These are phyloP conservation scores for Termitomyces sp. DNA, from an alignment of 768 basidiomycete genomes.

Conservation along the genomic window DNA sequence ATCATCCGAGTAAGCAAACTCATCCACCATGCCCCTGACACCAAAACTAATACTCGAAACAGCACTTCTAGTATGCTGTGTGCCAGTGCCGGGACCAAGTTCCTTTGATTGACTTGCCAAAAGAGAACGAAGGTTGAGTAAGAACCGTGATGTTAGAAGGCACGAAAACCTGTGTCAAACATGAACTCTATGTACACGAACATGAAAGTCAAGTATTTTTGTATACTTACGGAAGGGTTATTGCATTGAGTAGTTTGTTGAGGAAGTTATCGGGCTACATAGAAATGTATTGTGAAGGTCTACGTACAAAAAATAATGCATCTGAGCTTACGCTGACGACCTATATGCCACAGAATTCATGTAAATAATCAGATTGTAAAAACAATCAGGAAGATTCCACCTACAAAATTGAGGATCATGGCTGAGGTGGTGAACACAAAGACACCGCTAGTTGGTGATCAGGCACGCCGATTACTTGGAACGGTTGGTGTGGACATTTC, in stretches of 20 bases:
- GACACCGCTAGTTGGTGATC: background rate
- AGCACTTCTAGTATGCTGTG: background rate
- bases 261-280: conserved; percentile 8
- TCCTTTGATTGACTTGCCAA: background rate
- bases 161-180: conserved; percentile 13
- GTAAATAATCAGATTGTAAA: background rate
- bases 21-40: conserved; percentile 5
- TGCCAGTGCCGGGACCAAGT: background rate
- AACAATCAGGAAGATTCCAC: background rate
- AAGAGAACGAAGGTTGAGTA: conserved; percentile 12
- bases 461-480: background rate
- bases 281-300: background rate
- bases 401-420: conserved; percentile 8
- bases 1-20: conserved; percentile 1
- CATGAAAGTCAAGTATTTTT: background rate
- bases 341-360: background rate
- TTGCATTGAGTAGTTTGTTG: conserved; percentile 11
- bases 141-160: conserved; percentile 17
- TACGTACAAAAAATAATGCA: background rate
- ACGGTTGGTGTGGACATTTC: background rate
- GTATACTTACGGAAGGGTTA: conserved; percentile 13
- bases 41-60: conserved; percentile 12
- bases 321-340: background rate
- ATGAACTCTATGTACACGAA: background rate
- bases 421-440: conserved; percentile 6